phyloP scores from a whole-genome alignment of 2,329 filamentous ascomycete species.

The Ceratocystis cacaofunesta region DNA sequence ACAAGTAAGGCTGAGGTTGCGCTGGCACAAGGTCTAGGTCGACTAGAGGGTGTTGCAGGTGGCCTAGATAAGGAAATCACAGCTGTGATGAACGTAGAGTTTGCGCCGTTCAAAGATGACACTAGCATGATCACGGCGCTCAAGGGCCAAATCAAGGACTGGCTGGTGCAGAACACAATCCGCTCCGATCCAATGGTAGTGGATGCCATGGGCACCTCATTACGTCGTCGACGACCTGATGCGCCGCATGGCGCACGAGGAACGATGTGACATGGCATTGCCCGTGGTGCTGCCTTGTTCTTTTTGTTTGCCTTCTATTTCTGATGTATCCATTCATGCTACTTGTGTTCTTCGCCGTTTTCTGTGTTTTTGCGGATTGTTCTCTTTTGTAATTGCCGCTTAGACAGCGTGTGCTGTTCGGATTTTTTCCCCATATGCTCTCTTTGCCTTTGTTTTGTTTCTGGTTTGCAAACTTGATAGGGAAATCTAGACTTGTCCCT shows the following conservation, averaged over 20 bases:
- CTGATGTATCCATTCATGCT: not conserved
- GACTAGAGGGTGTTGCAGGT: constrained; percentile 45
- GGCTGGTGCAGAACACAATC: constrained; percentile 76
- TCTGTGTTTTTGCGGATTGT: not conserved
- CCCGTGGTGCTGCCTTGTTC: not conserved
- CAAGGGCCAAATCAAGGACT: constrained; percentile 62
- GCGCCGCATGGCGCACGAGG: constrained; percentile 47
- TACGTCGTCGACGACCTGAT: constrained; percentile 47
- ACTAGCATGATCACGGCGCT: constrained; percentile 37
- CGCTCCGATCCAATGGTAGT: constrained; percentile 66
- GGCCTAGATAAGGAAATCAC: constrained; percentile 54
- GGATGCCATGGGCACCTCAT: constrained; percentile 55
- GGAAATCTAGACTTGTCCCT: not conserved
- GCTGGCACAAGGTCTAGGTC: constrained; percentile 47
- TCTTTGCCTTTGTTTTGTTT: not conserved
- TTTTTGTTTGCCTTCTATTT: constrained; percentile 2
- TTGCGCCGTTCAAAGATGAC: constrained; percentile 69
- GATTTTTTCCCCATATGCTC: not conserved
- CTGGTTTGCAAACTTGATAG: not conserved
- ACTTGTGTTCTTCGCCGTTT: not conserved
- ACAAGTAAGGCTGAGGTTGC: constrained; percentile 31
- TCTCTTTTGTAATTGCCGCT: not conserved
- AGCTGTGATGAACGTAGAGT: constrained; percentile 59
- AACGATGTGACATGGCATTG: constrained; percentile 2
- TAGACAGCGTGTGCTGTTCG: not conserved